Evolutionary conservation across 805 yeast genomes (phyloP).

Genomic region (Cyberlindnera sargentensis): DNA sequence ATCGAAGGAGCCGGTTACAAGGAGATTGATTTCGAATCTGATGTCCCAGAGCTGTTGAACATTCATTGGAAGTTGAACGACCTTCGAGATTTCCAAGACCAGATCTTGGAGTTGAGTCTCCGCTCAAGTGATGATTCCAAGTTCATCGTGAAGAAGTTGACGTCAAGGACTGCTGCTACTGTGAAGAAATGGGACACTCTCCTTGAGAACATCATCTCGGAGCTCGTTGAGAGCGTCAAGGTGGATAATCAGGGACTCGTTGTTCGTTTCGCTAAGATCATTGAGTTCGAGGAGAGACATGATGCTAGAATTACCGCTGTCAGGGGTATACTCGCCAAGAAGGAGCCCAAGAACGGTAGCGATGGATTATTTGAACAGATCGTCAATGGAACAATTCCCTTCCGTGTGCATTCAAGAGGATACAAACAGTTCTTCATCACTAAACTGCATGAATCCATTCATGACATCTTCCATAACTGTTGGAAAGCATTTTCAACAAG

Average conservation of each 20-base stretch:
- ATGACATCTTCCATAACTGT: conserved; percentile 62
- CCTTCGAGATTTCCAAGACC: conserved; percentile 75
- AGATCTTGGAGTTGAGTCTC: conserved; percentile 50
- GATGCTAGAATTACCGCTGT: conserved; percentile 50
- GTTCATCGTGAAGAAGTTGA: conserved; percentile 54
- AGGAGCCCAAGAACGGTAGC: conserved; percentile 22
- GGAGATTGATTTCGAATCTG: conserved; percentile 30
- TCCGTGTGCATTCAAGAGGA: conserved; percentile 43
- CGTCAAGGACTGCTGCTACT: conserved; percentile 34
- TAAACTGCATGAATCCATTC: conserved; percentile 52
- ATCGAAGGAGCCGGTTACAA: conserved; percentile 42
- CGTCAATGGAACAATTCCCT: conserved; percentile 33
- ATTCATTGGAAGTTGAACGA: conserved; percentile 67
- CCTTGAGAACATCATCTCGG: conserved; percentile 56
- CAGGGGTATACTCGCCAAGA: conserved; percentile 22
- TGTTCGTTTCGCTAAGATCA: conserved; percentile 64
- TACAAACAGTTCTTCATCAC: conserved; percentile 56
- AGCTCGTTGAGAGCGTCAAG: conserved; percentile 65
- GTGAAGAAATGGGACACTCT: conserved; percentile 57
- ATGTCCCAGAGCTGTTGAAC: conserved; percentile 48
- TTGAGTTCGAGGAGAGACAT: conserved; percentile 74
- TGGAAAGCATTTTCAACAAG: conserved; percentile 41
- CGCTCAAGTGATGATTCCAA: conserved; percentile 56
- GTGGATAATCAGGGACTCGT: conserved; percentile 62
- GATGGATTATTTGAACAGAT: conserved; percentile 29